Evolutionary conservation across 768 basidiomycete genomes (phyloP).

Genomic region (Trichaptum fuscoviolaceum): DNA sequence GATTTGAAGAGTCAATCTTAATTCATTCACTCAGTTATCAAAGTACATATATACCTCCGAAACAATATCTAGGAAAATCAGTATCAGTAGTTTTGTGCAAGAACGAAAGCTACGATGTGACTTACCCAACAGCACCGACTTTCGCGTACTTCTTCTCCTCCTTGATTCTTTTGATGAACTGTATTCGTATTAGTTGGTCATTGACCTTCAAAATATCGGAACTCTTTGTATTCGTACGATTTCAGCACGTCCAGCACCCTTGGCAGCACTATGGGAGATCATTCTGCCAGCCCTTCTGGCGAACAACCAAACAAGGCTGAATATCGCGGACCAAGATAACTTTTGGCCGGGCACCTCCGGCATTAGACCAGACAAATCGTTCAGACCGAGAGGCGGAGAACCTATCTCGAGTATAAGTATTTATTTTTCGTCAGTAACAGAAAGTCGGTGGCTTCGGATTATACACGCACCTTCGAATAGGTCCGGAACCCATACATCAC

Average conservation of each 20-base stretch:
- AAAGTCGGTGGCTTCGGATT: not conserved
- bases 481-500: conserved; percentile 64
- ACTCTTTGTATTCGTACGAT: conserved; percentile 16
- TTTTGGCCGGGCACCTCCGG: conserved; percentile 25
- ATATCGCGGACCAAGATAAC: conserved; percentile 14
- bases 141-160: conserved; percentile 33
- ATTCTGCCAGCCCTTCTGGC: conserved; percentile 14
- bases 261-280: conserved; percentile 20
- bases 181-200: not conserved
- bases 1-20: conserved; percentile 10
- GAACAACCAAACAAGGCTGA: conserved; percentile 18
- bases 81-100: not conserved
- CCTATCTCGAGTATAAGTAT: conserved; percentile 16
- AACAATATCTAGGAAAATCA: conserved; percentile 28
- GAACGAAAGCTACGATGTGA: not conserved
- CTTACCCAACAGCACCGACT: conserved; percentile 40
- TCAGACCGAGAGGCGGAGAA: conserved; percentile 21
- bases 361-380: conserved; percentile 24
- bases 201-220: not conserved
- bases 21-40: too few relatives aligned
- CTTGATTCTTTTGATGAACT: conserved; percentile 34
- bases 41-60: conserved; percentile 27
- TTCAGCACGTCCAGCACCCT: conserved; percentile 22
- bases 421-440: not conserved
- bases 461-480: conserved; percentile 43